phyloP scores from a whole-genome alignment of 192 early-diverging fungal genomes.

The Umbelopsis sp. region DNA sequence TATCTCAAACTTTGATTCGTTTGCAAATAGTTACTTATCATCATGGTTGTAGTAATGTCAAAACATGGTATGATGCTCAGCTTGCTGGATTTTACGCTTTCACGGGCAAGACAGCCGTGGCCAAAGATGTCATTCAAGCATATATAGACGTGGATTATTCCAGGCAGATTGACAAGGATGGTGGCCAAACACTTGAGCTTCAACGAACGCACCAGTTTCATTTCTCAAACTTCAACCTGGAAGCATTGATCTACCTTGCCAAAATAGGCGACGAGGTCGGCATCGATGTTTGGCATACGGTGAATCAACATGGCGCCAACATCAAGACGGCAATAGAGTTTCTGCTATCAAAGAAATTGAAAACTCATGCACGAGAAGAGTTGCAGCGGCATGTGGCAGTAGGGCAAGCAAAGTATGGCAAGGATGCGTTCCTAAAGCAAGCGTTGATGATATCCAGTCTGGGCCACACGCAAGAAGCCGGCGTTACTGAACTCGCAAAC shows the following conservation, averaged over 20 bases:
- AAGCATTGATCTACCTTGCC: background rate
- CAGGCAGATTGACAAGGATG: background rate
- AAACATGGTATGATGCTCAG: background rate
- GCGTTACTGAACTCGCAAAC: background rate
- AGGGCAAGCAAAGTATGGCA: background rate
- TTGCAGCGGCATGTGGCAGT: too few relatives aligned
- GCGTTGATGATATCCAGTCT: background rate
- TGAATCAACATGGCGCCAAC: background rate
- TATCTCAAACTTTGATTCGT: background rate
- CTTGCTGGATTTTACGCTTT: background rate
- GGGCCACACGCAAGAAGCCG: background rate
- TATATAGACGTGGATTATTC: background rate
- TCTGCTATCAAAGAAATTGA: background rate
- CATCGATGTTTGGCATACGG: background rate
- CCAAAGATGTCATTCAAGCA: background rate
- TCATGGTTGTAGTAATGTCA: background rate
- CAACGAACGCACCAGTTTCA: background rate
- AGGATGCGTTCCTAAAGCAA: background rate
- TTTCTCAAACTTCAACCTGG: background rate
- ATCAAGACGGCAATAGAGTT: background rate
- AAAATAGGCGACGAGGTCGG: slow-evolving; percentile 1
- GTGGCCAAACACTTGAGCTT: background rate
- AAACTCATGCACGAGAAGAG: too few relatives aligned
- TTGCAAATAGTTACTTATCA: background rate
- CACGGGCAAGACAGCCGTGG: background rate